Evolutionary conservation across 768 basidiomycete species (phyloP), one percentile per base, ranked within the genome.

Genomic region (Termitomyces sp.): DNA sequence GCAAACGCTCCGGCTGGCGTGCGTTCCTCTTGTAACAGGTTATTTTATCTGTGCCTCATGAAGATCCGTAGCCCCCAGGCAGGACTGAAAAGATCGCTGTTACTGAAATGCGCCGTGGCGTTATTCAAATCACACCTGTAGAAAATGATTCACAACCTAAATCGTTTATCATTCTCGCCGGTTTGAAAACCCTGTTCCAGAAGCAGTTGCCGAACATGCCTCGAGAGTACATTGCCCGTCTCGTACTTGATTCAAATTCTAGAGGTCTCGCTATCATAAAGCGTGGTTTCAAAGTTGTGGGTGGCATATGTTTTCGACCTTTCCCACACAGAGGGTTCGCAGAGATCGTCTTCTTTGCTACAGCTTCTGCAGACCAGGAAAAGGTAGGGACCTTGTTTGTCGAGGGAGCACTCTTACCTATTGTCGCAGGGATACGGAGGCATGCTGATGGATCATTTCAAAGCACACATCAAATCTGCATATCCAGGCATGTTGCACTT

Each of bases 121-220:
- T 96, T 59, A 98, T 98, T 64, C 80, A 85, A 60, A 86, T 97
- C 53, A 81, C 82, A 0, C 84, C 94, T 20, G 92, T 97, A 1
- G 85, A 90, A 61, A 96, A 96, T 62, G 90, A 96, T 66, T 77
- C 79, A 26, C 73, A 84, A 46, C 84, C 89, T 2, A 83, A 86
- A 31, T 92, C 92, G 2, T 75, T 88, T 28, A 83, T 98, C 55
- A 86, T 98, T 57, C 82, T 98, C 54, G 93, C 94, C 4, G 92
- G 93, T n/a, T 78, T 98, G 57, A 98, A 98, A 74, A 94, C 92
- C 9, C 85, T 98, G 16, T 98, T 99, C 68, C 96, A 97, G 67
- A 91, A 92, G 63, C 97, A 99, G 70, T 74, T 99, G 2, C 97
- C 97, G 7, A 98, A 98, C 73, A 98, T 99, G 97, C 97, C 97